Conservation (phyloP, 345 rosid genomes). For the Excoecaria agallocha region DNA sequence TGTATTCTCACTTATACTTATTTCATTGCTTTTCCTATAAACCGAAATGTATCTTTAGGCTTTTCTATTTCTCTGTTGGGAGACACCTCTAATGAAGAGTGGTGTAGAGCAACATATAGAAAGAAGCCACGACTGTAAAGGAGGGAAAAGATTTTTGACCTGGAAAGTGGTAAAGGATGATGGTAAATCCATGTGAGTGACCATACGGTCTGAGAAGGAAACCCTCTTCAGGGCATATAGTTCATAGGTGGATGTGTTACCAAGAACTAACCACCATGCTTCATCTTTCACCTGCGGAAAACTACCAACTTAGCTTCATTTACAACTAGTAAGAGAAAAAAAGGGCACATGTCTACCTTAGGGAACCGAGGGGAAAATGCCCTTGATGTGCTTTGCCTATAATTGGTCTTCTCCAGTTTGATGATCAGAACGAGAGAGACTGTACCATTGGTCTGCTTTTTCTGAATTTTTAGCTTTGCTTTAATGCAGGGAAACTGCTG, state of each 20-base stretch:
- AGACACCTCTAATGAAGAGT: not conserved
- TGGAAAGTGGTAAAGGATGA: constrained; percentile 45
- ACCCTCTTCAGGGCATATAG: constrained; percentile 87
- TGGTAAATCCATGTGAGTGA: constrained; percentile 73
- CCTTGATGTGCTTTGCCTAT: constrained; percentile 59
- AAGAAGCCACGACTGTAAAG: not conserved
- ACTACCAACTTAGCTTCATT: constrained; percentile 17
- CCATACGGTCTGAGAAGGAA: constrained; percentile 63
- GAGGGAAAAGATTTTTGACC: constrained; percentile 38
- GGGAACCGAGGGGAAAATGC: constrained; percentile 88
- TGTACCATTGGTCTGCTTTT: constrained; percentile 40
- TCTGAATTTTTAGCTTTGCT: constrained; percentile 62
- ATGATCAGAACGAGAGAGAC: constrained; percentile 47
- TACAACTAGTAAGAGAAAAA: constrained; percentile 9
- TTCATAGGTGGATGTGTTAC: constrained; percentile 62
- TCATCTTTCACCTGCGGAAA: constrained; percentile 74
- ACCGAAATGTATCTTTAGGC: too few relatives aligned
- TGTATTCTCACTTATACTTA: not conserved
- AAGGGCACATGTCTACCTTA: constrained; percentile 47
- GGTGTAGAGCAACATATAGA: not conserved
- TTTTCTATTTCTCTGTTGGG: too few relatives aligned
- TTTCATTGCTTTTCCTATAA: too few relatives aligned
- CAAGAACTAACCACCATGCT: constrained; percentile 97
- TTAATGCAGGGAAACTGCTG: constrained; percentile 66
- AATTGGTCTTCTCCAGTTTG: constrained; percentile 62